phyloP scores from a whole-genome alignment of 345 rosid genomes.

The Eutrema heterophyllum region DNA sequence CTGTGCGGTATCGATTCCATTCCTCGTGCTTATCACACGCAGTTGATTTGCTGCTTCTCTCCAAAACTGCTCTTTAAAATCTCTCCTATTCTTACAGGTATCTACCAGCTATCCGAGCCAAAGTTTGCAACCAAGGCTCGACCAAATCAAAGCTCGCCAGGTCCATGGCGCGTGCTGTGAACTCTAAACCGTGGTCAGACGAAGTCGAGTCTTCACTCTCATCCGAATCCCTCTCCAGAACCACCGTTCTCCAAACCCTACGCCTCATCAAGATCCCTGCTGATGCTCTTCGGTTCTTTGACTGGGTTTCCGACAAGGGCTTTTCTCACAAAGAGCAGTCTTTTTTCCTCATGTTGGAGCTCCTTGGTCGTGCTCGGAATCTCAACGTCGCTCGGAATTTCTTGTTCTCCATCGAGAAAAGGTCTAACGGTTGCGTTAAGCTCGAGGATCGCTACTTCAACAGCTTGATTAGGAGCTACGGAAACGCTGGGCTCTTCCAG shows the following conservation, averaged over 20 bases:
- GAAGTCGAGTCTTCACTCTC: conserved; percentile 57
- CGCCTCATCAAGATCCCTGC: conserved; percentile 49
- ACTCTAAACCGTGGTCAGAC: conserved; percentile 51
- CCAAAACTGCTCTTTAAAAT: background rate
- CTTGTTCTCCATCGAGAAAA: conserved; percentile 54
- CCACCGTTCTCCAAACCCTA: conserved; percentile 51
- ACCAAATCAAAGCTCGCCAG: conserved; percentile 44
- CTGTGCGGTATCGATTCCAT: background rate
- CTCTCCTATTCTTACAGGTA: background rate
- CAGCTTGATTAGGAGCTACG: conserved; percentile 69
- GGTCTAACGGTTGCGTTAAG: conserved; percentile 53
- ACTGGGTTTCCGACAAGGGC: conserved; percentile 46
- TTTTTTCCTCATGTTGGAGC: conserved; percentile 62
- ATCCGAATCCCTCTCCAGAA: conserved; percentile 47
- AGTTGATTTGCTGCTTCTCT: background rate
- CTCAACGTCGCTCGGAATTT: conserved; percentile 76
- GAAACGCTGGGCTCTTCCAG: conserved; percentile 58
- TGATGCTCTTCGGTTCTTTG: conserved; percentile 60
- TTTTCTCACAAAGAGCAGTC: conserved; percentile 50
- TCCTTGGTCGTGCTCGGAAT: conserved; percentile 52
- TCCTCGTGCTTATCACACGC: background rate
- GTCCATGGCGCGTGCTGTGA: conserved; percentile 50
- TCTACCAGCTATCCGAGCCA: background rate
- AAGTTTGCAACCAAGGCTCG: background rate
- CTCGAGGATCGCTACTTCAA: conserved; percentile 67